Conservation (phyloP, 1,284 basidiomycete species). For the Butyriboletus appendiculatus region DNA sequence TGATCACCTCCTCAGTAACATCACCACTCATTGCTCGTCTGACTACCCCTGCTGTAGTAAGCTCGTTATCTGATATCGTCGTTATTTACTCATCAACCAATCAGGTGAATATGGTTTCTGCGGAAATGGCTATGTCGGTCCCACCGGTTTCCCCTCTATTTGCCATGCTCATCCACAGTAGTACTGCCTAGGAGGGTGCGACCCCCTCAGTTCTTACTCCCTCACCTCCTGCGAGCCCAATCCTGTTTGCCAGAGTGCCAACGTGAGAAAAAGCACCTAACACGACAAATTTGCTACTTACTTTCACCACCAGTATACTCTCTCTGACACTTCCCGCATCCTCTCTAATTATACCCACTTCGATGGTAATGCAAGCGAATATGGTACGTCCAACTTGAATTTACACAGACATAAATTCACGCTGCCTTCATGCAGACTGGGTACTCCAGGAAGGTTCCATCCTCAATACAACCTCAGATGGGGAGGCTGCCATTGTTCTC, state of each 20-base stretch:
- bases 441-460: conserved; percentile 68
- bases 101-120: conserved; percentile 77
- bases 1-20: conserved; percentile 40
- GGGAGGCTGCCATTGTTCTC: conserved; percentile 65
- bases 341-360: conserved; percentile 64
- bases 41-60: conserved; percentile 71
- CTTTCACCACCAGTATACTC: conserved; percentile 48
- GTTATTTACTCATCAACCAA: neutral
- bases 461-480: conserved; percentile 60
- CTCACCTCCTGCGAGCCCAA: conserved; percentile 69
- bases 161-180: conserved; percentile 27
- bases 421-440: conserved; percentile 51
- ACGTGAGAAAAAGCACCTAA: conserved; percentile 40
- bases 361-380: conserved; percentile 71
- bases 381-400: conserved; percentile 35
- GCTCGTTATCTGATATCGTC: conserved; percentile 16
- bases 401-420: neutral
- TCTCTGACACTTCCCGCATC: conserved; percentile 67
- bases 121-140: conserved; percentile 52
- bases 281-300: neutral
- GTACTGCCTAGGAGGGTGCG: conserved; percentile 83
- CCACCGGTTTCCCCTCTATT: neutral
- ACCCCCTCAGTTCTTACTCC: conserved; percentile 67
- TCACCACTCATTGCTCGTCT: conserved; percentile 52
- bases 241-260: conserved; percentile 68